Conservation (phyloP, 1,139 yeast species). For the Meyerozyma sp. region DNA sequence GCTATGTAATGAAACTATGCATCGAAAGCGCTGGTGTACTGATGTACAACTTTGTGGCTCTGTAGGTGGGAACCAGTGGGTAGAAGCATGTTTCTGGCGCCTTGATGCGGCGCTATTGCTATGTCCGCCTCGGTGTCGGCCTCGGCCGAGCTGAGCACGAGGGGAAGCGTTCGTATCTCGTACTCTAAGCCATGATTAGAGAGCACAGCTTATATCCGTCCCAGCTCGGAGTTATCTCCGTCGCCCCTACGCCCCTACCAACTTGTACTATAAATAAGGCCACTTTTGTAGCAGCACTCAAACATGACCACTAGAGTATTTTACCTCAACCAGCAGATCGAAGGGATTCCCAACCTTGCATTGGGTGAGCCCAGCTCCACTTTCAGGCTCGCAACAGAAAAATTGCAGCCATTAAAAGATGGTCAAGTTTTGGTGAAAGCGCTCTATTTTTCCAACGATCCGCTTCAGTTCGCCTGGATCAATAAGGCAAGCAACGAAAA, state of each 20-base stretch:
- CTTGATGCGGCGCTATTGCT: too few species aligned
- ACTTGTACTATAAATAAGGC: neutral
- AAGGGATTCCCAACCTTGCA: constrained; percentile 17
- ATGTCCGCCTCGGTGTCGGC: too few species aligned
- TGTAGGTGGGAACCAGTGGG: too few species aligned
- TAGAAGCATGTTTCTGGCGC: too few species aligned
- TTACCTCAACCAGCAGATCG: constrained; percentile 15
- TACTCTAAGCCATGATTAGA: too few species aligned
- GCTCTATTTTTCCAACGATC: constrained; percentile 56
- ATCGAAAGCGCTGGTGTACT: neutral
- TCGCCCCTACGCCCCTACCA: too few species aligned
- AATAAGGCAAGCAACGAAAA: constrained; percentile 31
- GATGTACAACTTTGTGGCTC: neutral
- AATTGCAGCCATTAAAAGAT: constrained; percentile 24
- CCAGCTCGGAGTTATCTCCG: too few species aligned
- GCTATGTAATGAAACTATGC: neutral
- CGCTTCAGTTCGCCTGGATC: constrained; percentile 66
- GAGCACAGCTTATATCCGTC: too few species aligned
- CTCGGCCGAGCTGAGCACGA: too few species aligned
- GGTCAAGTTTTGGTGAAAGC: constrained; percentile 45
- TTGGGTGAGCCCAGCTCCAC: constrained; percentile 25
- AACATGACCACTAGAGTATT: neutral
- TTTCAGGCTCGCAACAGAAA: constrained; percentile 22
- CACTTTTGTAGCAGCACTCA: neutral
- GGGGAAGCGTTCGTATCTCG: too few species aligned